Percentiles rank a stretch among this genome's conserved stretches.
Conservation (phyloP, 441 rosid species). For the Gossypium lobatum region DNA sequence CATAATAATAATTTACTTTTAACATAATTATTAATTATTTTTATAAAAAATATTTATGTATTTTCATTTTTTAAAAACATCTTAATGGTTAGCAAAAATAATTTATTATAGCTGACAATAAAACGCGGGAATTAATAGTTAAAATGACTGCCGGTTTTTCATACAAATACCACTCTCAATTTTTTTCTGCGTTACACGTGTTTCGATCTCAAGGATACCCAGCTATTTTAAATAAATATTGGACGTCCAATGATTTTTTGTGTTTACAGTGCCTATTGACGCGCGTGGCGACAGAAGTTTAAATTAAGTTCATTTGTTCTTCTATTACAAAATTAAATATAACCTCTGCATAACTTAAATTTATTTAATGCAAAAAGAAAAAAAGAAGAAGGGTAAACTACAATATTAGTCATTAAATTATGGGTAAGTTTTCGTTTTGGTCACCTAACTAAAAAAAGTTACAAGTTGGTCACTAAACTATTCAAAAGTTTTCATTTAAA, state of each 20-base stretch:
- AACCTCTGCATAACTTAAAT: background rate
- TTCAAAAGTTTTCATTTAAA: no score
- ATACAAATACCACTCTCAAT: background rate
- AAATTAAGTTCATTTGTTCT: background rate
- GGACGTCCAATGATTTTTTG: background rate
- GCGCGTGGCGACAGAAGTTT: background rate
- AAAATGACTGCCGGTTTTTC: slow-evolving; percentile 5
- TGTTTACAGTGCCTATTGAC: background rate
- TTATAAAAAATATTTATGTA: background rate
- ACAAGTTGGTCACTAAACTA: no score
- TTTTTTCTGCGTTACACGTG: background rate
- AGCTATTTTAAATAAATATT: background rate
- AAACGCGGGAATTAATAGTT: slow-evolving; percentile 18
- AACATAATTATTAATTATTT: no score
- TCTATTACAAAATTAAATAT: background rate
- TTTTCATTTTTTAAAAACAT: background rate
- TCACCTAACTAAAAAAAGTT: no score
- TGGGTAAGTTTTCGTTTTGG: no score
- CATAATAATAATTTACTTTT: no score
- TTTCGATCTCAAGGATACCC: background rate
- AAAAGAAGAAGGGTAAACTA: background rate
- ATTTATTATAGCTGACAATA: background rate
- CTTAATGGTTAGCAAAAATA: background rate
- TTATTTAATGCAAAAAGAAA: background rate
- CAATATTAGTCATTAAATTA: no score